Percentiles rank a stretch among this genome's conserved stretches.
phyloP scores from a whole-genome alignment of 495 filamentous ascomycete species.

The Platismatia glauca region DNA sequence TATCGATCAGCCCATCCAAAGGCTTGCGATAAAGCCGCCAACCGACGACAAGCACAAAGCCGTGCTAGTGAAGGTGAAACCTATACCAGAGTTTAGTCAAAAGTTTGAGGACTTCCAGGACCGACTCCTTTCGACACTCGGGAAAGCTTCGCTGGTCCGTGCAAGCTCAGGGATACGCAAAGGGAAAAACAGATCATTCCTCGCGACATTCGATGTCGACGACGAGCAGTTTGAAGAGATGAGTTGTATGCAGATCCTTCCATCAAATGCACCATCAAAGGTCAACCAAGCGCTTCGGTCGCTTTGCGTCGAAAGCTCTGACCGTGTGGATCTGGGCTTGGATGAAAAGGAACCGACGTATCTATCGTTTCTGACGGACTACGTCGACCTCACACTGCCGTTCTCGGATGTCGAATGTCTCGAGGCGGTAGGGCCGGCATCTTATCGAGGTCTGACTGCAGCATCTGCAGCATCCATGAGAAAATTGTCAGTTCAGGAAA shows the following conservation, averaged over 20 bases:
- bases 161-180: background rate
- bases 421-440: background rate
- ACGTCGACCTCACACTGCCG: slow-evolving; percentile 22
- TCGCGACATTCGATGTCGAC: slow-evolving; percentile 14
- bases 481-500: background rate
- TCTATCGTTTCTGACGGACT: slow-evolving; percentile 17
- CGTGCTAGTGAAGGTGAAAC: background rate
- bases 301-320: slow-evolving; percentile 14
- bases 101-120: slow-evolving; percentile 8
- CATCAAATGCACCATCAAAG: slow-evolving; percentile 16
- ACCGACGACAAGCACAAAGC: background rate
- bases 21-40: background rate
- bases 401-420: slow-evolving; percentile 21
- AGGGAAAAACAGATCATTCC: background rate
- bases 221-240: slow-evolving; percentile 13
- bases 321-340: slow-evolving; percentile 5
- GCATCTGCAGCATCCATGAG: background rate
- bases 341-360: slow-evolving; percentile 9
- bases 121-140: slow-evolving; percentile 9
- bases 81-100: slow-evolving; percentile 4
- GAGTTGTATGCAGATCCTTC: slow-evolving; percentile 22
- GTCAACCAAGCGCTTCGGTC: slow-evolving; percentile 18
- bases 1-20: background rate
- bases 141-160: slow-evolving; percentile 3
- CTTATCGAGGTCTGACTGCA: background rate